Evolutionary conservation across 2,329 filamentous ascomycete genomes (phyloP).

Genomic region (Phyllosticta citriasiana): DNA sequence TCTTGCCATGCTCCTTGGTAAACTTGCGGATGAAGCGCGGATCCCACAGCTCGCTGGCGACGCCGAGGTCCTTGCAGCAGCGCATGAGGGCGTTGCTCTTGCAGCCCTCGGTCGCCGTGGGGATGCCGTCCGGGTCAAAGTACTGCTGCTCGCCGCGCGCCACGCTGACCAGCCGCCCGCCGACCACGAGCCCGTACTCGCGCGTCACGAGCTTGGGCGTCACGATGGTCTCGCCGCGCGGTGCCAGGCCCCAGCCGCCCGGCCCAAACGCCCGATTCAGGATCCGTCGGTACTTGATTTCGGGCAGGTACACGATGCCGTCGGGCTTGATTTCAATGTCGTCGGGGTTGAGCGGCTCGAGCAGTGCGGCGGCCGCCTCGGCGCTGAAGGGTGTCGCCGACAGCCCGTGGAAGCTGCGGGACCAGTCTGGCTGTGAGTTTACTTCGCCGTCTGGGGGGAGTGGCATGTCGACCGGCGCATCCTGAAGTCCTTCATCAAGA

Average conservation of each 20-base stretch:
- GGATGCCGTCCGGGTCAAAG: conserved; percentile 80
- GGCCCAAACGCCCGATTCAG: conserved; percentile 88
- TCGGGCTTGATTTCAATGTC: conserved; percentile 98
- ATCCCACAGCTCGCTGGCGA: conserved; percentile 95
- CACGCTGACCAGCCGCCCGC: conserved; percentile 76
- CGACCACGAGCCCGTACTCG: conserved; percentile 84
- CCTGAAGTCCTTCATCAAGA: conserved; percentile 39
- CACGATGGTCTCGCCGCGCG: conserved; percentile 73
- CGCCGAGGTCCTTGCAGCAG: conserved; percentile 94
- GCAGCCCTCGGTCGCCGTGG: conserved; percentile 90
- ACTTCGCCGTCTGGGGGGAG: conserved; percentile 31
- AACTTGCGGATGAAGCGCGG: conserved; percentile 80
- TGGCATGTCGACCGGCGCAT: conserved; percentile 28
- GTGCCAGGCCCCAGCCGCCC: conserved; percentile 89
- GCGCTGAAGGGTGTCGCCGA: conserved; percentile 59
- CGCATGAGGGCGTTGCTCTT: conserved; percentile 97
- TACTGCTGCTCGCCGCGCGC: conserved; percentile 92
- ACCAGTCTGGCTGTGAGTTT: conserved; percentile 58
- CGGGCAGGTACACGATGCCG: conserved; percentile 88
- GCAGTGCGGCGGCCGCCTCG: conserved; percentile 59
- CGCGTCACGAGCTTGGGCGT: conserved; percentile 73
- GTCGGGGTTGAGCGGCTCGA: conserved; percentile 53
- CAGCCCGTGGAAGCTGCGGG: conserved; percentile 71
- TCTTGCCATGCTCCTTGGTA: conserved; percentile 61
- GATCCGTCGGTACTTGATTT: conserved; percentile 94